A percentile compares a stretch with the other conserved stretches of the same genome.
phyloP scores from a whole-genome alignment of 1,284 basidiomycete species.

The Cutaneotrichosporon dermatis region DNA sequence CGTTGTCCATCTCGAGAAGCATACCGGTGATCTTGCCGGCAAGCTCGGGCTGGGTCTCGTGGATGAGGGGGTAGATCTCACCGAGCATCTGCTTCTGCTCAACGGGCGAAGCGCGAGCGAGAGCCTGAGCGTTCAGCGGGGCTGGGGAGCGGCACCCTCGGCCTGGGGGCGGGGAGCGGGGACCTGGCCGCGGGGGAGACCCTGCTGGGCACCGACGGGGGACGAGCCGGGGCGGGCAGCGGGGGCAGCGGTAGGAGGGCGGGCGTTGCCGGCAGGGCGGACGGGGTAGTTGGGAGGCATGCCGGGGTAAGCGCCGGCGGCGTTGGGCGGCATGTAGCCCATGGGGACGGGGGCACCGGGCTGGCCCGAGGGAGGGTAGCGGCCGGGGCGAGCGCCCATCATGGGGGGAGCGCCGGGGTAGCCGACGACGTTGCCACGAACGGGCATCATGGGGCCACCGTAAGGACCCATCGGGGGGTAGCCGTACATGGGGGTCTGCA shows the following conservation, averaged over 20 bases:
- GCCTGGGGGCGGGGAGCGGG: slow-evolving; percentile 53
- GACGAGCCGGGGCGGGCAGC: slow-evolving; percentile 47
- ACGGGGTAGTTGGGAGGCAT: slow-evolving; percentile 43
- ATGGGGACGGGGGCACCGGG: slow-evolving; percentile 41
- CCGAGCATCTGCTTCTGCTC: slow-evolving; percentile 98
- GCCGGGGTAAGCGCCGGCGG: slow-evolving; percentile 56
- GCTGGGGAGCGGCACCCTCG: slow-evolving; percentile 40
- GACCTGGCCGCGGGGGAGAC: slow-evolving; percentile 44
- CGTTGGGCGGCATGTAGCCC: slow-evolving; percentile 53
- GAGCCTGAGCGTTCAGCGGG: slow-evolving; percentile 53
- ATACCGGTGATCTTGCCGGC: slow-evolving; percentile 97
- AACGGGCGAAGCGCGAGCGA: slow-evolving; percentile 70
- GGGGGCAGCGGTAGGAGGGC: slow-evolving; percentile 51
- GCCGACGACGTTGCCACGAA: slow-evolving; percentile 47
- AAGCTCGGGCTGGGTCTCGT: slow-evolving; percentile 70
- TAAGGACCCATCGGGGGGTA: slow-evolving; percentile 74
- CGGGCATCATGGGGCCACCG: slow-evolving; percentile 53
- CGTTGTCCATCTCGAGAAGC: slow-evolving; percentile 95
- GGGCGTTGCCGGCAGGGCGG: slow-evolving; percentile 34
- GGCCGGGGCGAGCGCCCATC: slow-evolving; percentile 65
- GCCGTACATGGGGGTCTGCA: slow-evolving; percentile 77
- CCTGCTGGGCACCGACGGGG: slow-evolving; percentile 48
- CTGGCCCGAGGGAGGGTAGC: slow-evolving; percentile 68
- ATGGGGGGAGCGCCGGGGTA: slow-evolving; percentile 67
- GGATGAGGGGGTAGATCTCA: slow-evolving; percentile 88